Percentiles rank a stretch among this genome's conserved stretches.
These are phyloP conservation scores for Neofusicoccum ribis DNA, from an alignment of 2,329 filamentous ascomycete species.

Conservation along the genomic window DNA sequence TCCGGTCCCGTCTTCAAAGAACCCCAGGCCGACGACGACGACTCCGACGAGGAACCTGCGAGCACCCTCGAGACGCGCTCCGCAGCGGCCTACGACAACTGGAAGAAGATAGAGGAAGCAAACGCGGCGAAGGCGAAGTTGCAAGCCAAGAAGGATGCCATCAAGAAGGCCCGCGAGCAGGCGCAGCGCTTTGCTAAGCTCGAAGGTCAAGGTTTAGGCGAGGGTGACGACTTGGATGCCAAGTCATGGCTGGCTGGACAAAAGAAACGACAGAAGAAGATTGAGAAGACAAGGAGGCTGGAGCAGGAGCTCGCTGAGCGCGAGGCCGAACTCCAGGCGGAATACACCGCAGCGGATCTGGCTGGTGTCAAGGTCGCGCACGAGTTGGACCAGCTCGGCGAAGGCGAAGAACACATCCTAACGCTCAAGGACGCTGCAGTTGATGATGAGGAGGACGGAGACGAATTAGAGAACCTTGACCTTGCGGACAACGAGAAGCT, in stretches of 20 bases:
- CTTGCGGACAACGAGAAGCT: constrained; percentile 72
- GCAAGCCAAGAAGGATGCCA: constrained; percentile 76
- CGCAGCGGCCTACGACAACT: constrained; percentile 74
- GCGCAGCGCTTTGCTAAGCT: constrained; percentile 75
- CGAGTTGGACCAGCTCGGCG: constrained; percentile 77
- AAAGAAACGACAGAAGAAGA: constrained; percentile 93
- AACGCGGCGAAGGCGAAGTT: constrained; percentile 70
- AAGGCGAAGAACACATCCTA: constrained; percentile 81
- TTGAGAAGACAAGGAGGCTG: constrained; percentile 68
- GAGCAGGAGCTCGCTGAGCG: constrained; percentile 79
- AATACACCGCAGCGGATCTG: constrained; percentile 84
- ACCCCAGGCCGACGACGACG: constrained; percentile 49
- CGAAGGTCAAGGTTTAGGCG: constrained; percentile 81
- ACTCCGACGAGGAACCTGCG: constrained; percentile 66
- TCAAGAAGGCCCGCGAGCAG: constrained; percentile 83
- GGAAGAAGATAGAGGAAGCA: constrained; percentile 68
- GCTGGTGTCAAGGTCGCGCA: constrained; percentile 91
- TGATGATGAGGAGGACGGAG: constrained; percentile 77
- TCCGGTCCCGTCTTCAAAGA: constrained; percentile 59
- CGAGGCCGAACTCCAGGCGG: constrained; percentile 60
- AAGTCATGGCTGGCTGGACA: constrained; percentile 83
- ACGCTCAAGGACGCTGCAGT: constrained; percentile 94
- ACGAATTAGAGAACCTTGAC: constrained; percentile 80
- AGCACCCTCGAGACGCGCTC: constrained; percentile 84
- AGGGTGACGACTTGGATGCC: constrained; percentile 72